Evolutionary conservation across 306 rosid species (phyloP), one percentile per base, ranked within the genome.

Genomic region (Castanopsis chinensis): DNA sequence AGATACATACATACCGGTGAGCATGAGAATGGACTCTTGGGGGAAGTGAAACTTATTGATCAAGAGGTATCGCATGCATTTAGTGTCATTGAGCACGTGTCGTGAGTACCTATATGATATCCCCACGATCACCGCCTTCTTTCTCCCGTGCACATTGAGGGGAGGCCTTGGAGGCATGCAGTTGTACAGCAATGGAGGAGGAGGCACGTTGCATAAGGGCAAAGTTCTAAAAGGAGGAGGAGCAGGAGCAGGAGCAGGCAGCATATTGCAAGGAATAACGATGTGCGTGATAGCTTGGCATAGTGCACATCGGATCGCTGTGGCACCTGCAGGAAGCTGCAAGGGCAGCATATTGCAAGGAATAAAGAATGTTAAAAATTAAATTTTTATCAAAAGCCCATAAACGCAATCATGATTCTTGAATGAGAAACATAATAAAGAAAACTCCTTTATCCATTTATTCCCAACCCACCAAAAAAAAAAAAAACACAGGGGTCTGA

Each of bases 71-170:
- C 88, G 88, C 99, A 95, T 93, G 82, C 99, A 95, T 74, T 90
- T 95, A 54, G 98, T 97, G 72, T 95, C 98, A 68, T 95, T 93
- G 49, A 95, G 97, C 84, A 91, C 97, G 78, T 93, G 97, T 25
- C 94, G 77, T 17, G 99, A 91, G 85, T 72, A 88, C 11, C 79
- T 87, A 54, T 95, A 95, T 64, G 93, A 95, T 63, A 95, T 91
- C 73, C 98, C 98, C 32, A 92, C 79, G 83, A 95, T 89, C 83
- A 95, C 98, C 5, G 98, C 99, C 86, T 80, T 93, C 85, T 95
- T 95, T 18, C 93, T 80, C 11, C 99, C 98, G 80, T 93, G 96
- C 0, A 75, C 74, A 85, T 79, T 91, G 11, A 92, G 91, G 13
- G 87, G 88, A 3, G 88, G 91, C 0, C 94, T 92, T 0, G 92